Evolutionary conservation across 2,329 filamentous ascomycete species (phyloP), one percentile per base, ranked within the genome.

Genomic region (Penicillium sp.): DNA sequence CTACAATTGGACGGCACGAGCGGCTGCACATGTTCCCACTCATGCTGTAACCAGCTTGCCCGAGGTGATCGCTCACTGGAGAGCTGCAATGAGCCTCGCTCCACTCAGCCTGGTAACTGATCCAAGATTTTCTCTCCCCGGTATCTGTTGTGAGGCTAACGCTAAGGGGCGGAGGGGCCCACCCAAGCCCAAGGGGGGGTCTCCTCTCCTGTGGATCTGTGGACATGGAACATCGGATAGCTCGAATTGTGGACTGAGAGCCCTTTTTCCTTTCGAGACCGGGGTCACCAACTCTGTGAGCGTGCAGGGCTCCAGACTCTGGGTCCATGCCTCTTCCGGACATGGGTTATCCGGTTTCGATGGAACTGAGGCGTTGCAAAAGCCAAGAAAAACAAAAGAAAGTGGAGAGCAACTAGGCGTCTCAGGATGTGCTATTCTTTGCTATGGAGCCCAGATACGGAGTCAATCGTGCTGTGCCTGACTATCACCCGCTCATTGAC

Each of bases 241-340:
- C 65, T 65, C 66, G 52, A 65, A 64, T 55, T 67, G 63, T 67
- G 66, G 66, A 66, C 55, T 59, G 48, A 52, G 48, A 22, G 57
- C 40, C 13, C 14, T 55, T 33, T 33, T 30, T 11, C 3, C 54
- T 52, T 46, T 65, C 54, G 54, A 67, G 65, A 65, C 68, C 58
- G 65, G 67, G 67, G 68, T 68, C 63, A 35, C 53, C 28, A 25
- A 26, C 26, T 55, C 30, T 30, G 33, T 55, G 26, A 40, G 55
- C 40, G 60, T 61, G 33, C 49, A 28, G 49, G 52, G 52, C 52
- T 54, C 26, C 35, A 54, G 38, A 19, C 46, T 49, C 46, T 22
- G 35, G 25, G 25, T 28, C 52, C 30, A 40, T 54, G 11, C 38
- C 52, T 26, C 13, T 42, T 43, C 16, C 33, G 52, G 37, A 19